These are phyloP conservation scores for Alternaria conjuncta DNA, from an alignment of 2,329 filamentous ascomycete genomes.

Conservation along the genomic window DNA sequence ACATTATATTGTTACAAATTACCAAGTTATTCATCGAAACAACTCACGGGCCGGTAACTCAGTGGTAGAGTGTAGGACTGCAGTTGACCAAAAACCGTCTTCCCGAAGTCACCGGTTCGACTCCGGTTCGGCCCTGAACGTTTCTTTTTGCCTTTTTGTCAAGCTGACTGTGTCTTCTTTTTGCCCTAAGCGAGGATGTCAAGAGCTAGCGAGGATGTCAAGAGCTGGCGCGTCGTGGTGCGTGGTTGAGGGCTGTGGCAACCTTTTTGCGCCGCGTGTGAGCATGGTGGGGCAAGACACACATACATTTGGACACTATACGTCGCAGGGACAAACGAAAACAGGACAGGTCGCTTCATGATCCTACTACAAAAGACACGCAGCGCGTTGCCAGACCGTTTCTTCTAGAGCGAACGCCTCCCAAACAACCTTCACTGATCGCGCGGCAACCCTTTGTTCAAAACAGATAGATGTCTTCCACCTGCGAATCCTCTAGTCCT, in stretches of 20 bases:
- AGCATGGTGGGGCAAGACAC: not conserved
- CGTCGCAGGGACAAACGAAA: not conserved
- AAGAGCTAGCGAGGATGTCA: fast-evolving
- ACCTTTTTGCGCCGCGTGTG: not conserved
- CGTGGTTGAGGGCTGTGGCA: not conserved
- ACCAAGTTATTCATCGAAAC: not conserved
- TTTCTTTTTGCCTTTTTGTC: not conserved
- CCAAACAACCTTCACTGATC: not conserved
- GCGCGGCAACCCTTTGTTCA: not conserved
- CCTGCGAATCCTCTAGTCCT: not conserved
- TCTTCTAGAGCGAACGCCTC: not conserved
- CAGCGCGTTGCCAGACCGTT: not conserved
- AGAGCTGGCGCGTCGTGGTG: not conserved
- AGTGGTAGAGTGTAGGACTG: conserved; percentile 10
- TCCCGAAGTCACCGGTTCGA: conserved; percentile 7
- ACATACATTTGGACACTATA: not conserved
- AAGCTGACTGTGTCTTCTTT: not conserved
- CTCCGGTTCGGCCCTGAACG: conserved; percentile 3
- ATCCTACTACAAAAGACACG: not conserved
- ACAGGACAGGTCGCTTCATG: not conserved
- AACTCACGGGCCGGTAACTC: conserved; percentile 6
- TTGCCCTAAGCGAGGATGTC: not conserved
- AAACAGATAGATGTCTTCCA: not conserved
- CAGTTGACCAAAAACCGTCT: not conserved
- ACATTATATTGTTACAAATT: fast-evolving